Base-by-base conservation (phyloP, 2,329 filamentous ascomycete species). In the Paraphoma chrysanthemicola region DNA sequence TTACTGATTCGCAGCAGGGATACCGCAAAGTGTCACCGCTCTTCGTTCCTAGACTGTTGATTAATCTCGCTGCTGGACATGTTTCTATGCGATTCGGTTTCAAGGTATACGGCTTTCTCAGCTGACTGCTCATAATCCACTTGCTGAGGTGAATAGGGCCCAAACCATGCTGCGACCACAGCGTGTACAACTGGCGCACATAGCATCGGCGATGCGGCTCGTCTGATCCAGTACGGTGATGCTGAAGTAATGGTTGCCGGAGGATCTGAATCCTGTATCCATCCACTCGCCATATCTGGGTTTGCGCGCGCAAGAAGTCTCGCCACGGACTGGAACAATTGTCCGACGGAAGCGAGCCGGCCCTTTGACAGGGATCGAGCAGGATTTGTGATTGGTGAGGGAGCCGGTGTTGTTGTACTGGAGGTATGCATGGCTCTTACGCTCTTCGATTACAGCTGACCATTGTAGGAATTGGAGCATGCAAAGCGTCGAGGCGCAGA, bases 191-290 rank as follows among this genome's bases (percentile, higher is more conserved):
- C 95, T 0, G 95, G 95, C 10, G 92, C 94, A 1, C 95, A 99
- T 79, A 93, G 93, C 1, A 89, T 99, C 48, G 95, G 94, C 16
- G 95, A 99, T 75, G 95, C 95, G 6, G 89, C 91, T n/a, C 88
- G 94, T 16, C 92, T 97, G 73, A 94, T 99, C 59, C 86, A 90
- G n/a, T 89, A 88, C 70, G 93, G 93, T 6, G 94, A 98, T 73
- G 94, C 94, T 44, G 86, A 97, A 75, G 90, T 98, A 52, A 98
- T 99, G 93, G 80, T 99, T 8, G 93, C 95, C n/a, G 95, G 95
- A 42, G 94, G 94, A 29, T 88, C 94, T 8, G 95, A 99, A 77
- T 93, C 94, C 0, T 99, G 95, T 75, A 94, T 99, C 53, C 94
- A 99, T 72, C 95, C 95, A 9, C 83, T 99, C 43, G 91, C 94